These are phyloP conservation scores for Condylostoma magnum DNA, from an alignment of 169 alveolate genomes.

Conservation along the genomic window DNA sequence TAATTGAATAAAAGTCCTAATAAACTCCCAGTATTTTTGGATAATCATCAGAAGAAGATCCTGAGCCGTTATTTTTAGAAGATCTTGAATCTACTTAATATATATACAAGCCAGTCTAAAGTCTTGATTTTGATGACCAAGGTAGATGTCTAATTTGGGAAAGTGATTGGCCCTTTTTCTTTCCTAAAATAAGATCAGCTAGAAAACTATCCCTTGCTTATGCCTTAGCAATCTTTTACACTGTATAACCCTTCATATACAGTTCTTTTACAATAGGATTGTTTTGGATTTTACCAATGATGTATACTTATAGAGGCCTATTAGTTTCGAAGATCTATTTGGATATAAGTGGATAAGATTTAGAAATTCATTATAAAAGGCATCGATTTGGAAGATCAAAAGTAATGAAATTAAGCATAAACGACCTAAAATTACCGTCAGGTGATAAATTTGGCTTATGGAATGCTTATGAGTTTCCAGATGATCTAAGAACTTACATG, in stretches of 20 bases:
- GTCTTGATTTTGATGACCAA: not conserved
- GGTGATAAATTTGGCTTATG: slow-evolving; percentile 18
- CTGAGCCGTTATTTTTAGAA: slow-evolving; percentile 23
- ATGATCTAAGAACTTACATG: slow-evolving; percentile 12
- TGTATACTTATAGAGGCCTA: not conserved
- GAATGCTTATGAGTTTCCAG: slow-evolving; percentile 29
- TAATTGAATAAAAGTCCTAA: not conserved
- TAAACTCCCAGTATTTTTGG: slow-evolving; percentile 3
- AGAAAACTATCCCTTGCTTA: not conserved
- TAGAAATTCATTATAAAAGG: slow-evolving; percentile 12
- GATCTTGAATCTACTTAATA: not conserved
- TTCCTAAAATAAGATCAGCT: slow-evolving; percentile 1
- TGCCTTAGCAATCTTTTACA: not conserved
- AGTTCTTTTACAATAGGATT: not conserved
- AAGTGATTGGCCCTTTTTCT: not conserved
- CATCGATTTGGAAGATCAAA: not conserved
- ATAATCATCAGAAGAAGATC: slow-evolving; percentile 12
- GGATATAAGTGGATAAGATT: not conserved
- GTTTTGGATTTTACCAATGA: not conserved
- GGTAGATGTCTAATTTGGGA: not conserved
- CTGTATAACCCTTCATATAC: not conserved
- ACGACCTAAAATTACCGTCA: slow-evolving; percentile 9
- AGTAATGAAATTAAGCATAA: not conserved
- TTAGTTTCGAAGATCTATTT: not conserved
- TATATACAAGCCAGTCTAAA: not conserved